A percentile compares a stretch with the other conserved stretches of the same genome.
Conservation (phyloP, 208 protist species). For the Trypanosoma scelopori region DNA sequence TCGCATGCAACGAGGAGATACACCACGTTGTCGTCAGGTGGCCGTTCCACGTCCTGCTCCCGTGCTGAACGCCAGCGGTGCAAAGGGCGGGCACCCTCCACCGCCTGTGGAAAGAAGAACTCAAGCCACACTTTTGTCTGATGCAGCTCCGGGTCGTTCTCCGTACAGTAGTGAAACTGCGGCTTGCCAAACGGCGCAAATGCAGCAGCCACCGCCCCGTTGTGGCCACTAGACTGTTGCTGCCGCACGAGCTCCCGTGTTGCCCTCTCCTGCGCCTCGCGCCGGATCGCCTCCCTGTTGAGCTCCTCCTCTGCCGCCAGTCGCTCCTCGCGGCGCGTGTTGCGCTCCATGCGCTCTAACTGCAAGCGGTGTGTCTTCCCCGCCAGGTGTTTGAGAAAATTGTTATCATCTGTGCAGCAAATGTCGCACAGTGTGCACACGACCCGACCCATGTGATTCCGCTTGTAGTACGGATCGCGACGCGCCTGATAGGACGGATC, state of each 20-base stretch:
- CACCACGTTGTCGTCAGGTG: conserved; percentile 58
- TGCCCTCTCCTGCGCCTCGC: conserved; percentile 46
- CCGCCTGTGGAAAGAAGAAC: conserved; percentile 58
- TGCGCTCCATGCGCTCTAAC: conserved; percentile 65
- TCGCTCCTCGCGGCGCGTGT: conserved; percentile 43
- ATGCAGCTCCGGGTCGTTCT: conserved; percentile 56
- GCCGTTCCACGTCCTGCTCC: conserved; percentile 71
- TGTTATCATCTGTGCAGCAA: conserved; percentile 76
- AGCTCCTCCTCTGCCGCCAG: conserved; percentile 67
- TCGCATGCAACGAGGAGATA: conserved; percentile 87
- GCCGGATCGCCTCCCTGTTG: conserved; percentile 39
- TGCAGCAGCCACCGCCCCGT: background rate
- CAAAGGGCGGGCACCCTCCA: conserved; percentile 62
- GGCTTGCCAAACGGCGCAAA: conserved; percentile 56
- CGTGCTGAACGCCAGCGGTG: conserved; percentile 83
- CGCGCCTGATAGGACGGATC: conserved; percentile 57
- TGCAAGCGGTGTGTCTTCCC: conserved; percentile 77
- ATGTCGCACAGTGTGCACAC: conserved; percentile 79
- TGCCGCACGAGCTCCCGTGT: conserved; percentile 40
- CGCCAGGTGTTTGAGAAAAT: conserved; percentile 75
- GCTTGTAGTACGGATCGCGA: conserved; percentile 69
- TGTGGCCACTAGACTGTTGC: conserved; percentile 13
- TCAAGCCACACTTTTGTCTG: conserved; percentile 84
- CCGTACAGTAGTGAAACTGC: conserved; percentile 67
- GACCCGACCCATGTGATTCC: conserved; percentile 84